Conservation (phyloP, 139 green algal species). For the Asterochloris erici region DNA sequence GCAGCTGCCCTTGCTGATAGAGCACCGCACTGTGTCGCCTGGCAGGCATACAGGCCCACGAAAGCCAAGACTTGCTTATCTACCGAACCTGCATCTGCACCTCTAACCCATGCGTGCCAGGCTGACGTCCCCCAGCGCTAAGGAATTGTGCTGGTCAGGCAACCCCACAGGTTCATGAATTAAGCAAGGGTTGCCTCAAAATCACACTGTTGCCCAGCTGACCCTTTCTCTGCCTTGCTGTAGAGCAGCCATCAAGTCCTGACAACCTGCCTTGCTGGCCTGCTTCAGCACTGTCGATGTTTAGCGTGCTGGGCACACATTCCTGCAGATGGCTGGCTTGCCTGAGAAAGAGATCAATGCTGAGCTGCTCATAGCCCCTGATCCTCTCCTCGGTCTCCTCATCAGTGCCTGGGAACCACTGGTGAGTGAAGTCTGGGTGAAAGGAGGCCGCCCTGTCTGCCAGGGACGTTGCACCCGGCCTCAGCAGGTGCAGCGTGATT, state of each 20-base stretch:
- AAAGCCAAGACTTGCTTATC: too few relatives aligned
- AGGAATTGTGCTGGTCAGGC: too few relatives aligned
- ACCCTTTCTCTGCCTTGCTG: background rate
- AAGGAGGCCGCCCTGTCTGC: slow-evolving; percentile 16
- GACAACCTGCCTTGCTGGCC: background rate
- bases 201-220: background rate
- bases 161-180: too few relatives aligned
- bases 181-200: too few relatives aligned
- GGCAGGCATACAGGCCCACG: too few relatives aligned
- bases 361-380: slow-evolving; percentile 1
- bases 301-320: slow-evolving; percentile 17
- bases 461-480: background rate
- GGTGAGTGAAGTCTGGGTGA: slow-evolving; percentile 39
- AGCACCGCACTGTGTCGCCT: too few relatives aligned
- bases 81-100: too few relatives aligned
- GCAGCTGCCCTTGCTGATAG: too few relatives aligned
- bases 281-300: slow-evolving; percentile 17
- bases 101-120: too few relatives aligned
- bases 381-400: slow-evolving; percentile 26
- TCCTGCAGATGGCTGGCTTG: slow-evolving; percentile 12
- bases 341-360: slow-evolving; percentile 44
- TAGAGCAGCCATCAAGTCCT: slow-evolving; percentile 11
- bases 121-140: too few relatives aligned
- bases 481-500: background rate
- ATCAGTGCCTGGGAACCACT: slow-evolving; percentile 70